phyloP scores from a whole-genome alignment of 2,329 filamentous ascomycete genomes.

The Biscogniauxia sp. region DNA sequence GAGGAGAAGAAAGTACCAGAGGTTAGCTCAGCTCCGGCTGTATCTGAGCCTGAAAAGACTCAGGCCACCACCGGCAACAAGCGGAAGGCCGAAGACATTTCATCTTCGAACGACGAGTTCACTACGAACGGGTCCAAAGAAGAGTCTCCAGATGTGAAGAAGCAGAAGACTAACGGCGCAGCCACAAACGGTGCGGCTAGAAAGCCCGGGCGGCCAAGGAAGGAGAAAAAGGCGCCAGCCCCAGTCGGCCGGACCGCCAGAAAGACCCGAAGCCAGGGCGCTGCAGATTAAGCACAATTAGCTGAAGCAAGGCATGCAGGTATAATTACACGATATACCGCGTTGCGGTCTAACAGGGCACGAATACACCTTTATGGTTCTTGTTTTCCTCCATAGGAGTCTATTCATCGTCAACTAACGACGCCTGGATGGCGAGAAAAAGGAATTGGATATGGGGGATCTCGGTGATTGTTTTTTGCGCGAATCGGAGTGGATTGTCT shows the following conservation, averaged over 20 bases:
- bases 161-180: constrained; percentile 38
- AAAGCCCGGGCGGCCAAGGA: constrained; percentile 36
- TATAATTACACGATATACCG: background rate
- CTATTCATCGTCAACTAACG: constrained; percentile 3
- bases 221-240: constrained; percentile 32
- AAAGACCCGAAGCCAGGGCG: constrained; percentile 40
- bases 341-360: background rate
- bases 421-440: constrained; percentile 2
- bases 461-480: background rate
- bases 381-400: constrained; percentile 1
- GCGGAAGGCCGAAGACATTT: constrained; percentile 25
- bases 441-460: background rate
- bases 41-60: constrained; percentile 23
- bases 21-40: constrained; percentile 9
- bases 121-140: constrained; percentile 10
- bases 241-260: constrained; percentile 35
- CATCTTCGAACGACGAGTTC: constrained; percentile 15
- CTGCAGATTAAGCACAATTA: constrained; percentile 12
- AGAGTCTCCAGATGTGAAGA: constrained; percentile 37
- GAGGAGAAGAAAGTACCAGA: constrained; percentile 6
- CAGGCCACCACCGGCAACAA: constrained; percentile 22
- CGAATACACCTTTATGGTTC: background rate
- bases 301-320: background rate
- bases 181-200: constrained; percentile 25
- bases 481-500: background rate